phyloP scores from a whole-genome alignment of 495 filamentous ascomycete species.

The Astrothelium macrocarpum region DNA sequence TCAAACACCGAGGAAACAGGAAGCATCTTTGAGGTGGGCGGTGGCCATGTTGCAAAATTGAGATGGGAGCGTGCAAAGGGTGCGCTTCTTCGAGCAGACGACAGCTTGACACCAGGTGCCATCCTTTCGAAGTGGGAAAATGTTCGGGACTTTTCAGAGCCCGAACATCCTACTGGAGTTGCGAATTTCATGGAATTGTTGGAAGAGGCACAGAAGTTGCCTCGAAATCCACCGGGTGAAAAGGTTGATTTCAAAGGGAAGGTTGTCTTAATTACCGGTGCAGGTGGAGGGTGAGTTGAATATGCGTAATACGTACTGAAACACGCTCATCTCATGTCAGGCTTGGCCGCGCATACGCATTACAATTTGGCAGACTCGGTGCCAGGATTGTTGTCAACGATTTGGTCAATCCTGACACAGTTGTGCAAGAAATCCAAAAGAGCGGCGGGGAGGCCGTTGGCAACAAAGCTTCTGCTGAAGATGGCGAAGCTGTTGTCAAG shows the following conservation, averaged over 20 bases:
- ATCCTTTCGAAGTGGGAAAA: conserved; percentile 81
- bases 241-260: conserved; percentile 81
- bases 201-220: conserved; percentile 73
- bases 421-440: conserved; percentile 87
- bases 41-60: conserved; percentile 86
- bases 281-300: conserved; percentile 60
- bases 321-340: conserved; percentile 30
- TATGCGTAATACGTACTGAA: conserved; percentile 9
- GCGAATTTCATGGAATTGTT: conserved; percentile 83
- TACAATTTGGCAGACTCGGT: conserved; percentile 83
- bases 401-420: conserved; percentile 80
- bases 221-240: conserved; percentile 56
- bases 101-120: conserved; percentile 77
- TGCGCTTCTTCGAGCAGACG: conserved; percentile 81
- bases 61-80: conserved; percentile 94
- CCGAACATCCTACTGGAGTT: conserved; percentile 74
- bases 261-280: conserved; percentile 88
- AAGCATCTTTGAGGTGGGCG: conserved; percentile 86
- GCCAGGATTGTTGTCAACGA: conserved; percentile 94
- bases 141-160: conserved; percentile 77
- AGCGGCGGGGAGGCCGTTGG: conserved; percentile 83
- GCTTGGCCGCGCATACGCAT: conserved; percentile 84
- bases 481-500: conserved; percentile 88
- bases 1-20: conserved; percentile 80
- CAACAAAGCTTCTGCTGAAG: conserved; percentile 88